Conservation (phyloP, 495 filamentous ascomycete species). For the Trichocladium uniseriatum region DNA sequence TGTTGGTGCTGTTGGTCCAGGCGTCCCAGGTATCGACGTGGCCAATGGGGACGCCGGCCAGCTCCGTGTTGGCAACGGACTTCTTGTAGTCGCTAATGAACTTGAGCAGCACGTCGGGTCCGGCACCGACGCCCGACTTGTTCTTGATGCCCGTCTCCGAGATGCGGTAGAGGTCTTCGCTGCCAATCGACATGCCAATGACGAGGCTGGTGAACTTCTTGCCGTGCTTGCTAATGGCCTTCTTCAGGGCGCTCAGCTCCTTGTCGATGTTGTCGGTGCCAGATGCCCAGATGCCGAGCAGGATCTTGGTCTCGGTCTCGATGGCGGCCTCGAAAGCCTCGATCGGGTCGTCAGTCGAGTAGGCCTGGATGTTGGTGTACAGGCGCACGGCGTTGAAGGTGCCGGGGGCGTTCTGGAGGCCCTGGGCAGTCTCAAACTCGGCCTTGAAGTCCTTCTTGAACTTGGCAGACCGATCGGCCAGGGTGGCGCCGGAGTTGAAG, state of each 20-base stretch:
- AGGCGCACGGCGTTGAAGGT: constrained; percentile 40
- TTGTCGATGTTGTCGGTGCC: constrained; percentile 38
- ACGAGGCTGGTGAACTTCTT: constrained; percentile 36
- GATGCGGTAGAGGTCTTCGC: constrained; percentile 46
- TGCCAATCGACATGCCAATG: constrained; percentile 44
- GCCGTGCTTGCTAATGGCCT: constrained; percentile 37
- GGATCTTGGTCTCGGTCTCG: constrained; percentile 38
- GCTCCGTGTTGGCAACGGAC: constrained; percentile 23
- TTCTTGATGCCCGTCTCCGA: constrained; percentile 35
- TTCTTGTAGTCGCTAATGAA: constrained; percentile 44
- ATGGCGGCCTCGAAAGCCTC: constrained; percentile 46
- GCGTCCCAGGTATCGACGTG: constrained; percentile 45
- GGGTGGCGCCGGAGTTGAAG: constrained; percentile 42
- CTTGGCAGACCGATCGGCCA: constrained; percentile 39
- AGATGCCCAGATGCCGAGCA: constrained; percentile 46
- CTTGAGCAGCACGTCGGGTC: constrained; percentile 30
- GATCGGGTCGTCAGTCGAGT: constrained; percentile 37
- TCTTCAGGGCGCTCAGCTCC: constrained; percentile 40
- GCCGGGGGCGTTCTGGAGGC: constrained; percentile 34
- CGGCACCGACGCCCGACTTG: constrained; percentile 35
- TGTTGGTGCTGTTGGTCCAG: constrained; percentile 39
- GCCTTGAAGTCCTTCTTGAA: constrained; percentile 36
- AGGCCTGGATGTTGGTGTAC: constrained; percentile 47
- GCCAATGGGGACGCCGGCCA: constrained; percentile 36
- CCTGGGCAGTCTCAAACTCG: constrained; percentile 39